These are phyloP conservation scores for Flaveria linearis DNA, from an alignment of 129 eudicot genomes.

Conservation along the genomic window DNA sequence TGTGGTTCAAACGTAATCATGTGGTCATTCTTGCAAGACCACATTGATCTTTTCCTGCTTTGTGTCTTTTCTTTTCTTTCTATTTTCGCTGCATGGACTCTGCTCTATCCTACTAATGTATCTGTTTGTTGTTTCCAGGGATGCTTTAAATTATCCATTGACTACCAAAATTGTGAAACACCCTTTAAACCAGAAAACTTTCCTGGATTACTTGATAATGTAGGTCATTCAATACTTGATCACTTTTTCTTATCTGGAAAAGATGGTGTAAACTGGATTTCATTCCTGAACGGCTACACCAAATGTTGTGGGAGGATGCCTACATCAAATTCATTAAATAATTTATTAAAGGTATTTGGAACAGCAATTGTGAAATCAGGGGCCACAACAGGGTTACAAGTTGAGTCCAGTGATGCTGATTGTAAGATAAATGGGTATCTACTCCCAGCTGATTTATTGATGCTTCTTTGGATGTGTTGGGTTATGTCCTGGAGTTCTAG, in stretches of 20 bases:
- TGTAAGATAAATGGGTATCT: conserved; percentile 65
- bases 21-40: not conserved
- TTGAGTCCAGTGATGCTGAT: conserved; percentile 66
- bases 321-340: conserved; percentile 53
- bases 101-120: not conserved
- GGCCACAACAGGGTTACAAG: conserved; percentile 51
- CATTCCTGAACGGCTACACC: conserved; percentile 68
- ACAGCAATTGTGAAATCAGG: conserved; percentile 56
- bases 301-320: conserved; percentile 68
- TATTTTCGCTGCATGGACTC: not conserved
- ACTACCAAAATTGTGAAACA: conserved; percentile 46
- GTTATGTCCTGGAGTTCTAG: conserved; percentile 64
- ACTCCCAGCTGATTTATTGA: conserved; percentile 53
- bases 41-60: not conserved
- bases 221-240: conserved; percentile 60
- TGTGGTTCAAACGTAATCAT: not conserved
- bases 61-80: not conserved
- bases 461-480: conserved; percentile 83
- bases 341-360: conserved; percentile 51
- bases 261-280: conserved; percentile 67
- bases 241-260: conserved; percentile 57
- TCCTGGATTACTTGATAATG: conserved; percentile 42
- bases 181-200: conserved; percentile 39
- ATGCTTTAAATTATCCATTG: conserved; percentile 55
- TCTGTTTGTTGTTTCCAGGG: conserved; percentile 45